Base-by-base conservation (phyloP, 2,329 filamentous ascomycete species). In the Bipolaris bicolor region DNA sequence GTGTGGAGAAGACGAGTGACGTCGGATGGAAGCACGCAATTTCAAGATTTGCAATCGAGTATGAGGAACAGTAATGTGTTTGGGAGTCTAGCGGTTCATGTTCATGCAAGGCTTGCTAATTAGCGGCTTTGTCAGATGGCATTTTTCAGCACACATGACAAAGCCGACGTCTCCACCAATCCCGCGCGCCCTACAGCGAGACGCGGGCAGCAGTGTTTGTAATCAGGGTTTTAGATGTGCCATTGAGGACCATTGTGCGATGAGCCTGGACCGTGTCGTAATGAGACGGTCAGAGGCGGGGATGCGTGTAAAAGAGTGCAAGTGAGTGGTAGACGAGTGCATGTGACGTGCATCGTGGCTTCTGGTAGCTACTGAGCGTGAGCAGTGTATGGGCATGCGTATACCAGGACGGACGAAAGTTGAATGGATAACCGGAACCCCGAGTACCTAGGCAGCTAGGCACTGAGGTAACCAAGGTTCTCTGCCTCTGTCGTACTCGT, bases 91-190 rank as follows among this genome's bases (percentile, higher is more conserved):
- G 48, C 43, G 50, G 52, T 56, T 47, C 44, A 34, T 29, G 57
- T 56, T 47, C 44, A 34, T 29, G 57, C 53, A 48, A 47, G 55
- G 47, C 20, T 18, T 18, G 26, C 39, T 55, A n/a, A 33, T 20
- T 31, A 52, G 59, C 37, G 57, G 57, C 40, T 69, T 69, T 71
- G 68, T 69, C 68, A 71, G 63, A 65, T 47, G 52, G 49, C 63
- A 67, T 70, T 70, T 57, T 66, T 68, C 66, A 70, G 66, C 68
- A 69, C 39, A 16, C 40, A 34, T 69, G 49, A 65, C 66, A 68
- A 68, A 67, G 61, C 65, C 47, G 53, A 46, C 47, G 20, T 29
- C 16, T 31, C 52, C 49, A 45, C 64, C 67, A 71, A 69, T 68
- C 20, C 50, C 24, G 44, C 48, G n/a, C 15, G 53, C 49, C 41